Percentiles rank a stretch among this genome's conserved stretches.
These are phyloP conservation scores for Coemansia sp. DNA, from an alignment of 192 early-diverging fungal genomes.

Conservation along the genomic window DNA sequence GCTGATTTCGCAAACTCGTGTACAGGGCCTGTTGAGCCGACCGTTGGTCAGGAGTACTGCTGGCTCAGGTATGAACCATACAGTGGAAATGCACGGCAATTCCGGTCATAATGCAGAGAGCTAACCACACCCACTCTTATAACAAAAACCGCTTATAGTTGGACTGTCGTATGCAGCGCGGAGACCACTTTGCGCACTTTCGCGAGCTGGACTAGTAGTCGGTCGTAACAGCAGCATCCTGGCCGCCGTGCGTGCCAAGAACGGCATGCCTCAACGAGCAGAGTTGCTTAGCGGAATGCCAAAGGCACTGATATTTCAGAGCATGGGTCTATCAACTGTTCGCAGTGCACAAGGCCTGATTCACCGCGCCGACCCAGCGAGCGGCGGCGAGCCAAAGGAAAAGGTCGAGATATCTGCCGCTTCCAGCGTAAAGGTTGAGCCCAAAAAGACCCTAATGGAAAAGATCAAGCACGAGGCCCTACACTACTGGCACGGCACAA, in stretches of 20 bases:
- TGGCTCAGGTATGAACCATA: background rate
- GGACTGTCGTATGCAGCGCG: slow-evolving; percentile 11
- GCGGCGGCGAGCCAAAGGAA: slow-evolving; percentile 4
- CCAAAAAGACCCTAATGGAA: slow-evolving; percentile 69
- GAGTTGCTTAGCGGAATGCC: background rate
- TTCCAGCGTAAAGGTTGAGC: slow-evolving; percentile 3
- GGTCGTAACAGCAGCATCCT: slow-evolving; percentile 9
- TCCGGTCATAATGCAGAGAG: background rate
- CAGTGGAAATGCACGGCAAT: background rate
- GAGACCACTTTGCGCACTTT: slow-evolving; percentile 6
- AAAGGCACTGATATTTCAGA: slow-evolving; percentile 37
- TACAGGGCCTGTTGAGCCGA: slow-evolving; percentile 4
- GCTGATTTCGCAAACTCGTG: slow-evolving; percentile 13
- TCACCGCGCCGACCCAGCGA: background rate
- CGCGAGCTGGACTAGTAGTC: background rate
- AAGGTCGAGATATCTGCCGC: slow-evolving; percentile 2
- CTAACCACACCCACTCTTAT: background rate
- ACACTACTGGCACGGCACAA: slow-evolving; percentile 94
- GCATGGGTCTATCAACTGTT: slow-evolving; percentile 25
- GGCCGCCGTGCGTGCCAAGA: background rate
- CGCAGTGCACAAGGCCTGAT: slow-evolving; percentile 17
- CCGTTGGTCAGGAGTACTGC: background rate
- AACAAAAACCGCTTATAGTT: background rate
- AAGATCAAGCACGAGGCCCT: slow-evolving; percentile 85
- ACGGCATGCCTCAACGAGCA: background rate